Percentiles rank a stretch among this genome's conserved stretches.
phyloP scores from a whole-genome alignment of 148 eudicot species.

The Rhododendron simsii region DNA sequence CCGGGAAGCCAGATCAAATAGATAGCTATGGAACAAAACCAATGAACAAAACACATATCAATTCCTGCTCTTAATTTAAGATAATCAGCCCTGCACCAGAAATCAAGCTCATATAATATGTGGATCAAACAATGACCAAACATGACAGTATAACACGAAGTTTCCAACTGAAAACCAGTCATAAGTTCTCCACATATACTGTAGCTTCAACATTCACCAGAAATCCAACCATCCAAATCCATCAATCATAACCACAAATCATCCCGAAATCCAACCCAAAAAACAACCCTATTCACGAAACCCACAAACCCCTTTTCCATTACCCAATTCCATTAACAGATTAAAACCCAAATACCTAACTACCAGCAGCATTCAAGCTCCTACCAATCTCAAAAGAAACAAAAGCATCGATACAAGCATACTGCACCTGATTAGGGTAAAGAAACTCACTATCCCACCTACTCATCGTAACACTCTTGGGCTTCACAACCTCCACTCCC shows the following conservation, averaged over 20 bases:
- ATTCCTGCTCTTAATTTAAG: not conserved
- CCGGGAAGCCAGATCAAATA: not conserved
- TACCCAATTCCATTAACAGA: not conserved
- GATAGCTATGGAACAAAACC: not conserved
- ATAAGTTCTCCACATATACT: not conserved
- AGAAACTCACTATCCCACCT: conserved; percentile 48
- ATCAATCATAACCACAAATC: not conserved
- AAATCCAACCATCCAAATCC: not conserved
- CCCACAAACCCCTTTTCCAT: not conserved
- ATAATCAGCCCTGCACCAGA: not conserved
- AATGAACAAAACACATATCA: not conserved
- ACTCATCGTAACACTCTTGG: conserved; percentile 45
- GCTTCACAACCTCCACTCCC: conserved; percentile 40
- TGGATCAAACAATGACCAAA: not conserved
- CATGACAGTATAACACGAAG: not conserved
- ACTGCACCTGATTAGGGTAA: conserved; percentile 32
- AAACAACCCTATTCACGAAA: not conserved
- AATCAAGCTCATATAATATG: not conserved
- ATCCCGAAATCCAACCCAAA: not conserved
- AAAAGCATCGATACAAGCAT: conserved; percentile 54
- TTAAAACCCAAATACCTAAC: not conserved
- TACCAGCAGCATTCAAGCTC: conserved; percentile 13
- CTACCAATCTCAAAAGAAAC: conserved; percentile 33
- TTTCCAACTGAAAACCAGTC: not conserved
- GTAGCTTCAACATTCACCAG: not conserved